A percentile compares a stretch with the other conserved stretches of the same genome.
Evolutionary conservation across 2,329 filamentous ascomycete genomes (phyloP).

Genomic region (Gremmenia infestans): DNA sequence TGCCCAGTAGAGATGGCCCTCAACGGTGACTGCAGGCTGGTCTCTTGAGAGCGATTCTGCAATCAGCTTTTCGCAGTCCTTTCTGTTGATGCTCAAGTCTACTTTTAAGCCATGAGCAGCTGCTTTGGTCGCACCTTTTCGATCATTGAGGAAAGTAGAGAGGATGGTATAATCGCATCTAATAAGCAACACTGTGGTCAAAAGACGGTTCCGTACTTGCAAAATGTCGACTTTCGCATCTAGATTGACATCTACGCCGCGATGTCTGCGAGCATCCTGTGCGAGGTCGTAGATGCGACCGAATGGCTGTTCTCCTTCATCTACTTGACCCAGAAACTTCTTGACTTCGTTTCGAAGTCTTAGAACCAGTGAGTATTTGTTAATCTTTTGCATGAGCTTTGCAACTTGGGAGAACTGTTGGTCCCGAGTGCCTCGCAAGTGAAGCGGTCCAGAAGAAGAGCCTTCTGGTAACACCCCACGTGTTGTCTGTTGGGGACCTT

Average conservation of each 20-base stretch:
- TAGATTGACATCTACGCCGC: conserved; percentile 22
- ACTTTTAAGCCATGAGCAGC: conserved; percentile 10
- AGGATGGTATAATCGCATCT: conserved; percentile 25
- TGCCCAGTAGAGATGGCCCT: conserved; percentile 23
- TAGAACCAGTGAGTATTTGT: conserved; percentile 24
- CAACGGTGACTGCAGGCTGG: conserved; percentile 16
- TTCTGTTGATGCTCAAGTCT: conserved; percentile 21
- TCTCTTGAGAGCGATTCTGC: conserved; percentile 17
- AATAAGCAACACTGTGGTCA: conserved; percentile 22
- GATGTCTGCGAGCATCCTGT: conserved; percentile 28
- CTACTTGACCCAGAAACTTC: conserved; percentile 31
- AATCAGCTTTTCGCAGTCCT: conserved; percentile 23
- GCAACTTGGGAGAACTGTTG: conserved; percentile 24
- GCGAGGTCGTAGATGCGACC: conserved; percentile 33
- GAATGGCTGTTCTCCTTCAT: conserved; percentile 36
- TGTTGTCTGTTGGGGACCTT: conserved; percentile 6
- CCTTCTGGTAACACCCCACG: conserved; percentile 12
- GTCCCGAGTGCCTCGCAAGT: conserved; percentile 17
- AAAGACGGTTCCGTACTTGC: conserved; percentile 32
- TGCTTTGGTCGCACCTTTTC: conserved; percentile 9
- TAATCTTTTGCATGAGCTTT: conserved; percentile 20
- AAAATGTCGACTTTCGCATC: conserved; percentile 30
- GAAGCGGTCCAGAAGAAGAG: conserved; percentile 10
- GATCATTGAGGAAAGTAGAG: conserved; percentile 17
- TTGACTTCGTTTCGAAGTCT: conserved; percentile 29